Evolutionary conservation across 2,329 filamentous ascomycete species (phyloP).

Genomic region (Fragosphaeria purpurea): DNA sequence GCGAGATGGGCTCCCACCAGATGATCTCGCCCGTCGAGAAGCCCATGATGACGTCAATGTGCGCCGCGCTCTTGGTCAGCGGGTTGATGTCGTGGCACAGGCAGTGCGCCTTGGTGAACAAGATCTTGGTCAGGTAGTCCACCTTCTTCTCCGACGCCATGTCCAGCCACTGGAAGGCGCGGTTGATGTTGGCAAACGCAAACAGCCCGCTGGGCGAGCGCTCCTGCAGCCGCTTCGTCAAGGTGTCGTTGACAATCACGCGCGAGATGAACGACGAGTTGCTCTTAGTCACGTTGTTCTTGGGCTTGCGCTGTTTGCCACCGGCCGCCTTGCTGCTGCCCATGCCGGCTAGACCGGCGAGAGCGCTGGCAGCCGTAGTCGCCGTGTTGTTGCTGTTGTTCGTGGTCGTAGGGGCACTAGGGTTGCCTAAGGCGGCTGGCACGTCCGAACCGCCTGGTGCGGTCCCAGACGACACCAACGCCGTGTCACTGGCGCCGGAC

Average conservation of each 20-base stretch:
- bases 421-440: constrained; percentile 29
- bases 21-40: constrained; percentile 96
- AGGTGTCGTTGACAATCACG: constrained; percentile 78
- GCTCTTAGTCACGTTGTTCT: constrained; percentile 97
- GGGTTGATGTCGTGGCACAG: constrained; percentile 88
- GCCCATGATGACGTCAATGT: constrained; percentile 88
- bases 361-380: constrained; percentile 48
- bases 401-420: constrained; percentile 25
- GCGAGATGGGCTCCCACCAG: constrained; percentile 95
- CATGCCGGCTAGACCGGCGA: constrained; percentile 66
- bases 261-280: constrained; percentile 98
- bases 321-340: constrained; percentile 57
- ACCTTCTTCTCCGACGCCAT: constrained; percentile 65
- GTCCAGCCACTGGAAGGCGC: constrained; percentile 94
- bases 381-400: constrained; percentile 18
- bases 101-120: constrained; percentile 94
- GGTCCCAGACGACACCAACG: constrained; percentile 43
- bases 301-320: constrained; percentile 78
- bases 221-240: constrained; percentile 71
- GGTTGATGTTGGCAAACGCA: constrained; percentile 90
- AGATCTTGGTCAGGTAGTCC: constrained; percentile 87
- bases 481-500: constrained; percentile 10
- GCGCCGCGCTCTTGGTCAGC: constrained; percentile 65
- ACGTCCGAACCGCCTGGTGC: constrained; percentile 47
- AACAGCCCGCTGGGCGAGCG: constrained; percentile 70